These are phyloP conservation scores for Xylaria polymorpha DNA, from an alignment of 2,329 filamentous ascomycete species.

Conservation along the genomic window DNA sequence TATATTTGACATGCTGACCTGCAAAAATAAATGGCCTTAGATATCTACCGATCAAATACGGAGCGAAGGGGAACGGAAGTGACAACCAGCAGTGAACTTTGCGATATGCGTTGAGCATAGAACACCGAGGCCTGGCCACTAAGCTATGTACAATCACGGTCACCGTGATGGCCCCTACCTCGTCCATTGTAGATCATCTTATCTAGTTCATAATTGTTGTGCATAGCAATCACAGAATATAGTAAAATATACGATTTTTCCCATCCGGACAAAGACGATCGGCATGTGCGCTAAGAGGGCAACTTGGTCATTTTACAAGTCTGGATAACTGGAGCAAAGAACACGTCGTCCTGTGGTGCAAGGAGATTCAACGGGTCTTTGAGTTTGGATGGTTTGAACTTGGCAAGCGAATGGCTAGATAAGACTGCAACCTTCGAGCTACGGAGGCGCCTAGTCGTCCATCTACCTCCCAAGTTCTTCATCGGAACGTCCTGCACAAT, in stretches of 20 bases:
- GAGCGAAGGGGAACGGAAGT: background rate
- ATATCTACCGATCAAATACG: background rate
- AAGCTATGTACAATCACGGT: conserved; percentile 1
- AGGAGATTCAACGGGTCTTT: conserved; percentile 34
- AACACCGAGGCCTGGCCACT: conserved; percentile 1
- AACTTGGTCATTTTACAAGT: too few relatives aligned
- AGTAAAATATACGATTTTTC: conserved; percentile 5
- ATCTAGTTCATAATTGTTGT: conserved; percentile 15
- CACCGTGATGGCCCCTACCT: conserved; percentile 1
- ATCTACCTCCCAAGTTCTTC: conserved; percentile 13
- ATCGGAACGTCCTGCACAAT: conserved; percentile 26
- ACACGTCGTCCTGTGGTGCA: conserved; percentile 10
- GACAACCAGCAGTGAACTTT: background rate
- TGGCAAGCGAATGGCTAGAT: conserved; percentile 39
- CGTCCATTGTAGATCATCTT: conserved; percentile 9
- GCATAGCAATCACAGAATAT: conserved; percentile 18
- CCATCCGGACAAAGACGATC: background rate
- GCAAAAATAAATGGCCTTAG: background rate
- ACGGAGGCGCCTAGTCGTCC: background rate
- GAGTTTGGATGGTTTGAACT: conserved; percentile 31
- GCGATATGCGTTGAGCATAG: background rate
- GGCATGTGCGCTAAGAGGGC: background rate
- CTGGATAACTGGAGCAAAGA: background rate
- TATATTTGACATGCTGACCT: background rate
- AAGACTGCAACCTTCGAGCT: conserved; percentile 11